Base-by-base conservation (phyloP, 2,329 filamentous ascomycete species). In the Fusarium subtropicale region DNA sequence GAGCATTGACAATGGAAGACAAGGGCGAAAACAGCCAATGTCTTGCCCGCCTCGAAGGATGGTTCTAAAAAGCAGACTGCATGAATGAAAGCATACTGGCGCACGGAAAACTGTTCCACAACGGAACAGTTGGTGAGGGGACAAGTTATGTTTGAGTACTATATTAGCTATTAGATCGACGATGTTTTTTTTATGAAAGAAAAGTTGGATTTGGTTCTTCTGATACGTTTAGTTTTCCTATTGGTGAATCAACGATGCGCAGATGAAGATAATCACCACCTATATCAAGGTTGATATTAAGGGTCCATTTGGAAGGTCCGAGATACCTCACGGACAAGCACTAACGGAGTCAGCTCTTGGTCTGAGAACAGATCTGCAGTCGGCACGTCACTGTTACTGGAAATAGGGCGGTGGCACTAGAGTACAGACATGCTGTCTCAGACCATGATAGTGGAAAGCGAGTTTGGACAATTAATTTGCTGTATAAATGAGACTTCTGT, bases 31-130 rank as follows among this genome's bases (percentile, higher is more conserved):
- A 54, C 24, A 52, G 48, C 34, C 57, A 70, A 31, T 69, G 62
- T 69, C 66, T 70, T 54, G 66, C 30, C 41, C 31, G 42, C 46
- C 39, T 31, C 60, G 20, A 55, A 57, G 10, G 26, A 30, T 34
- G 36, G 34, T 24, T 57, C 20, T 42, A 45, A 28, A 55, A 34
- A 54, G 66, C 39, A 50, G 33, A 52, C 44, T 64, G 62, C 53
- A 64, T 68, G 63, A 65, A 67, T 47, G 42, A 70, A 64, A 51
- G 63, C 24, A 68, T 63, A 68, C 57, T 47, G 66, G 62, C 66
- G 67, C 42, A 67, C 66, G 45, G 54, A 48, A 67, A 41, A 56
- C 33, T 67, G 66, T 69, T 64, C 69, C 62, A 70, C 63, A 51
- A 54, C 50, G 44, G 56, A 42, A 70, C 47, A 54, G 56, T 34